These are phyloP conservation scores for Arabidopsis arenosa DNA, from an alignment of 345 rosid genomes.

Conservation along the genomic window DNA sequence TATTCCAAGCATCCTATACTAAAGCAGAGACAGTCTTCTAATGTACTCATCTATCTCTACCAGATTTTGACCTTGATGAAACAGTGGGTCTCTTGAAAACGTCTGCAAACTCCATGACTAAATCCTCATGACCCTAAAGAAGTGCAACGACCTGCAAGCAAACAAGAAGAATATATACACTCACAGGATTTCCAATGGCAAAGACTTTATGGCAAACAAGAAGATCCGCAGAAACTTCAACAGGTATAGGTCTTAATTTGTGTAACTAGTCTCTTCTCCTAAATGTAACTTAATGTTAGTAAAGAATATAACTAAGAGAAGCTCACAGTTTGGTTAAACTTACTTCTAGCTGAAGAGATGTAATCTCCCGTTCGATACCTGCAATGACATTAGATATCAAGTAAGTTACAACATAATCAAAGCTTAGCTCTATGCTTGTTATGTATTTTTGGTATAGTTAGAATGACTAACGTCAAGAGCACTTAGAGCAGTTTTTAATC, in stretches of 20 bases:
- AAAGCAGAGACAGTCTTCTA: neutral
- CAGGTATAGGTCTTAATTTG: conserved; percentile 65
- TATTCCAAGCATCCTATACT: too few species aligned
- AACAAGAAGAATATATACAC: too few species aligned
- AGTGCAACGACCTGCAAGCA: neutral
- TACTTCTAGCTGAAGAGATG: conserved; percentile 95
- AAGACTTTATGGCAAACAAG: too few species aligned
- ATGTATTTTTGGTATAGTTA: too few species aligned
- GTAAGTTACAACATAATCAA: neutral
- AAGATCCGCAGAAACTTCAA: too few species aligned
- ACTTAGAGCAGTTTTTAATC: too few species aligned
- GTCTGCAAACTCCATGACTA: neutral
- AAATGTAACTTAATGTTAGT: conserved; percentile 10
- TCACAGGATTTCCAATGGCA: too few species aligned
- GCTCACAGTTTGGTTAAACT: neutral
- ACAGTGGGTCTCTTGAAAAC: neutral
- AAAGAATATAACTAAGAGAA: neutral
- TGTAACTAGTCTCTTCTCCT: conserved; percentile 95
- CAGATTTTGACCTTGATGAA: neutral
- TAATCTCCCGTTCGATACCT: conserved; percentile 94
- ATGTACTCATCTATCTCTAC: neutral
- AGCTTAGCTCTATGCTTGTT: neutral
- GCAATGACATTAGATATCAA: neutral
- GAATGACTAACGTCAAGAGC: neutral
- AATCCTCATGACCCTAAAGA: neutral